Evolutionary conservation across 441 rosid genomes (phyloP).

Genomic region (Melastoma candidum): DNA sequence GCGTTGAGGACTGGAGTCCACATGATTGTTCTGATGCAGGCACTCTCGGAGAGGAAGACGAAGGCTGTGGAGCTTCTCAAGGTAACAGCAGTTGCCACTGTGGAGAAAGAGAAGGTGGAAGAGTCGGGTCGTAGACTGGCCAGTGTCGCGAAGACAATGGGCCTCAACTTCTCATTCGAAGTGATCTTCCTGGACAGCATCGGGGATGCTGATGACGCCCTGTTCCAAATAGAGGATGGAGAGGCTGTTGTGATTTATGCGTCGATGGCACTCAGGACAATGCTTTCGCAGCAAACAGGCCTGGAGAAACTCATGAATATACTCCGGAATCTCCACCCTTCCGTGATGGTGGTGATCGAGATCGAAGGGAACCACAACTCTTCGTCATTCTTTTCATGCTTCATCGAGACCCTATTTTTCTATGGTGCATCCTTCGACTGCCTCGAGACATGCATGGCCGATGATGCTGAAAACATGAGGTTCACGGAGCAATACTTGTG

Average conservation of each 20-base stretch:
- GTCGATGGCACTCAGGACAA: conserved; percentile 22
- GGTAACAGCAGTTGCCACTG: conserved; percentile 28
- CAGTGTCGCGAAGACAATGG: conserved; percentile 27
- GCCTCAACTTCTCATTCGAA: conserved; percentile 30
- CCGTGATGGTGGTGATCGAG: conserved; percentile 33
- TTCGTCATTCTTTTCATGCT: conserved; percentile 30
- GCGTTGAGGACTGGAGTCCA: conserved; percentile 40
- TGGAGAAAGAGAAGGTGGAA: conserved; percentile 10
- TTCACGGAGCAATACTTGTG: conserved; percentile 15
- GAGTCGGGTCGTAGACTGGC: conserved; percentile 27
- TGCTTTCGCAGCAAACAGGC: conserved; percentile 22
- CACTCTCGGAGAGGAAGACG: conserved; percentile 21
- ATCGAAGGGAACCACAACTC: conserved; percentile 46
- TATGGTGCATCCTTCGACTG: conserved; percentile 37
- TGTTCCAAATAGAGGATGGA: conserved; percentile 18
- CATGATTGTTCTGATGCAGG: conserved; percentile 15
- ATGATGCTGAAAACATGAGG: conserved; percentile 11
- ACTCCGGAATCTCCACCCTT: conserved; percentile 29
- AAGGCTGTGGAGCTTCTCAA: conserved; percentile 24
- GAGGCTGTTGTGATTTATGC: conserved; percentile 30
- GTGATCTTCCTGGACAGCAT: conserved; percentile 14
- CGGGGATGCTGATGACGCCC: conserved; percentile 22
- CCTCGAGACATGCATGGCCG: conserved; percentile 26
- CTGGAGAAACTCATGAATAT: conserved; percentile 31
- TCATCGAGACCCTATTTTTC: conserved; percentile 42